Conservation (phyloP, 2,329 filamentous ascomycete species). For the Elsinoe ampelina region DNA sequence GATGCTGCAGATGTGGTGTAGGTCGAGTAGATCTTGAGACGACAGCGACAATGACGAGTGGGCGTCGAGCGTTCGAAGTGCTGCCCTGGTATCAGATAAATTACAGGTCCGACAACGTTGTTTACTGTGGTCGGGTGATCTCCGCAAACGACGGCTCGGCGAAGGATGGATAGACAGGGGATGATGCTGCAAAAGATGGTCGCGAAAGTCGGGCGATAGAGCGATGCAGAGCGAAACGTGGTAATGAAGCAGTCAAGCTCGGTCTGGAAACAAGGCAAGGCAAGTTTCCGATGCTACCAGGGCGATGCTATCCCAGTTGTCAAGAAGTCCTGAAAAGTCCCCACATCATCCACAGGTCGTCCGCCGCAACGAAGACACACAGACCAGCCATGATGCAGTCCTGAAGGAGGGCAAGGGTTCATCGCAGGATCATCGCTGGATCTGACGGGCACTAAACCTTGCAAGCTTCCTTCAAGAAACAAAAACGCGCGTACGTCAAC, state of each 20-base stretch:
- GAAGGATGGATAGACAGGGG: not conserved
- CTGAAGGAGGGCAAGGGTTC: too few species aligned
- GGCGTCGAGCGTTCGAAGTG: not conserved
- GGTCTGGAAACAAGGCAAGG: not conserved
- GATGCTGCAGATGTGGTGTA: not conserved
- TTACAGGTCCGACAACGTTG: conserved; percentile 8
- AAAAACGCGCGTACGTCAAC: conserved; percentile 10
- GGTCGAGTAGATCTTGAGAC: not conserved
- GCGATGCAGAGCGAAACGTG: not conserved
- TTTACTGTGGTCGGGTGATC: conserved; percentile 8
- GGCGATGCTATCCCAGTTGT: not conserved
- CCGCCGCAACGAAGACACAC: conserved; percentile 11
- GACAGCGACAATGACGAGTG: not conserved
- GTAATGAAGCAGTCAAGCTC: not conserved
- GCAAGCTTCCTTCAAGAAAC: not conserved
- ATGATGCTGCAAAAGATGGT: not conserved
- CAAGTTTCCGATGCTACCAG: not conserved
- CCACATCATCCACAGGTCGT: not conserved
- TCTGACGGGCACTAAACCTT: not conserved
- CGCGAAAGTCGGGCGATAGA: not conserved
- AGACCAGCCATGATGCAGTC: conserved; percentile 3
- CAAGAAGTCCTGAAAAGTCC: not conserved
- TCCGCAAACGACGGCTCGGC: conserved; percentile 8
- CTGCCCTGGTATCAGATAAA: conserved; percentile 11
- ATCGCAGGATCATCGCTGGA: not conserved